These are phyloP conservation scores for Linum lewisii DNA, from an alignment of 345 rosid species.

Conservation along the genomic window DNA sequence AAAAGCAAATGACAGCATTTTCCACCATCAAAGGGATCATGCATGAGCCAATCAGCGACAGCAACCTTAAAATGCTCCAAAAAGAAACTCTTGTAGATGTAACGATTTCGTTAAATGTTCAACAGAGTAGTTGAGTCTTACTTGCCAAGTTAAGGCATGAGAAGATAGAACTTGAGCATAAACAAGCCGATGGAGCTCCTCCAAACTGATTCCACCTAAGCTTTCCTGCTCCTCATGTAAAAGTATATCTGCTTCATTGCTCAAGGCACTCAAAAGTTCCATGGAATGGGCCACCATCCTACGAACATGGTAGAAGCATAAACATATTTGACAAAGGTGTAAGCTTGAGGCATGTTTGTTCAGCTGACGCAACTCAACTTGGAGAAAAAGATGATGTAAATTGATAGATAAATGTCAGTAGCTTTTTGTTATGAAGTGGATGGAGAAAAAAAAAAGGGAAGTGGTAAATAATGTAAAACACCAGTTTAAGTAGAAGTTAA, in stretches of 20 bases:
- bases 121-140: conserved; percentile 27
- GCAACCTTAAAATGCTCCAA: no score
- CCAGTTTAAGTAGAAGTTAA: neutral
- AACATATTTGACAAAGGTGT: neutral
- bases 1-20: no score
- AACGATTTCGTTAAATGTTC: neutral
- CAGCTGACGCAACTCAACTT: neutral
- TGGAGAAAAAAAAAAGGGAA: neutral
- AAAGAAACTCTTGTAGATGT: no score
- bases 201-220: conserved; percentile 71
- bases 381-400: neutral
- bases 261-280: conserved; percentile 75
- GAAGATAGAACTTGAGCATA: conserved; percentile 95
- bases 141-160: conserved; percentile 94
- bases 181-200: conserved; percentile 83
- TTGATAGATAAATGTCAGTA: neutral
- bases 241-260: conserved; percentile 61
- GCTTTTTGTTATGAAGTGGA: neutral
- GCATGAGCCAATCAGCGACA: no score
- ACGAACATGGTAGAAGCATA: conserved; percentile 8
- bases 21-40: no score
- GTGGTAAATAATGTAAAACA: no score
- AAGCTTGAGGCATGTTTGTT: neutral
- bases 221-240: conserved; percentile 61
- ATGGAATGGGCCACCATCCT: conserved; percentile 96